These are phyloP conservation scores for Saturnispora zaruensis DNA, from an alignment of 805 yeast genomes.

Conservation along the genomic window DNA sequence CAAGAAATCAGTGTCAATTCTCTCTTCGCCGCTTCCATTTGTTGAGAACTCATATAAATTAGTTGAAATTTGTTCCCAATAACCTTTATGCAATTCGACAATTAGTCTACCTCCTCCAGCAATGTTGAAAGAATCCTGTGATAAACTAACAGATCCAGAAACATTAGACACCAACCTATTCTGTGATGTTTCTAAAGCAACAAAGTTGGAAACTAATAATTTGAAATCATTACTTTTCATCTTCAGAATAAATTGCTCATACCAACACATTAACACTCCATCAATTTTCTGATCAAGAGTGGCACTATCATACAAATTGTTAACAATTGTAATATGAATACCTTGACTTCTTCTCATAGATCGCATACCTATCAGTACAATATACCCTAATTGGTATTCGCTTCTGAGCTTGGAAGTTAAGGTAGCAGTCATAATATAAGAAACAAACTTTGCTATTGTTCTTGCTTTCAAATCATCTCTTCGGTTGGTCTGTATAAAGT, in stretches of 20 bases:
- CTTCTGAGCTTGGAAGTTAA: slow-evolving; percentile 42
- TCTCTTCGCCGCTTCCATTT: slow-evolving; percentile 23
- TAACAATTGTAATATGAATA: slow-evolving; percentile 47
- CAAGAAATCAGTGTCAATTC: slow-evolving; percentile 29
- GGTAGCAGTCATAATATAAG: slow-evolving; percentile 37
- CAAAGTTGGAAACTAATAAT: slow-evolving; percentile 31
- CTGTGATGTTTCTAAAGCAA: slow-evolving; percentile 19
- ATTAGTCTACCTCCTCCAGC: slow-evolving; percentile 16
- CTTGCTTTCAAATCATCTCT: slow-evolving; percentile 29
- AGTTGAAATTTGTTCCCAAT: slow-evolving; percentile 43
- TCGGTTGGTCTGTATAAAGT: slow-evolving; percentile 50
- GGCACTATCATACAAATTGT: slow-evolving; percentile 36
- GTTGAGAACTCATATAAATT: slow-evolving; percentile 35
- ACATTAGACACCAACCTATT: slow-evolving; percentile 13
- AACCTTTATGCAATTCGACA: slow-evolving; percentile 36
- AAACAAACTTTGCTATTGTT: slow-evolving; percentile 38
- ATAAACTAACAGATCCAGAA: slow-evolving; percentile 22
- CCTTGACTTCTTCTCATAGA: slow-evolving; percentile 47
- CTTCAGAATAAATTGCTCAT: slow-evolving; percentile 20
- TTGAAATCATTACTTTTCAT: slow-evolving; percentile 32
- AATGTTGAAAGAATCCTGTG: slow-evolving; percentile 20
- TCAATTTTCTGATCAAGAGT: slow-evolving; percentile 39
- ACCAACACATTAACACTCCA: slow-evolving; percentile 38
- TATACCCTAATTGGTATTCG: slow-evolving; percentile 54
- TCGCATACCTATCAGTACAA: slow-evolving; percentile 49